phyloP scores from a whole-genome alignment of 371 early-diverging fungal genomes.

The Mucor ambiguus region DNA sequence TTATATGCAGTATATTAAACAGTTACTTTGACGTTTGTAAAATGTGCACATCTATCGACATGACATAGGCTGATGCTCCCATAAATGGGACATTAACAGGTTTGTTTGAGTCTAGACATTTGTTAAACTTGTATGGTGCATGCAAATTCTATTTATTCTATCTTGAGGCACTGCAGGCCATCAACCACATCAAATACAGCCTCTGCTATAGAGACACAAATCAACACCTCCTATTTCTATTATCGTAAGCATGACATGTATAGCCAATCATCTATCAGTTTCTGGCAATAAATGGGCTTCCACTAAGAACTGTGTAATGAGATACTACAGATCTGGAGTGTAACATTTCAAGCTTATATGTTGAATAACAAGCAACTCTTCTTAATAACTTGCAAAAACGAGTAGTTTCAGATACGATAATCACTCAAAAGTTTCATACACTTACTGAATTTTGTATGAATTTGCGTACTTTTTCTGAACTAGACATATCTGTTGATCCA shows the following conservation, averaged over 20 bases:
- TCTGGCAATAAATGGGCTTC: too few species aligned
- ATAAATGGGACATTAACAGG: not conserved
- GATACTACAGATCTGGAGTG: too few species aligned
- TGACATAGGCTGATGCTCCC: not conserved
- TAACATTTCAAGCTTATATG: too few species aligned
- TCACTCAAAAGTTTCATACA: too few species aligned
- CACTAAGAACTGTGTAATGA: too few species aligned
- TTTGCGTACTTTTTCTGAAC: too few species aligned
- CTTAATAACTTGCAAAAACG: too few species aligned
- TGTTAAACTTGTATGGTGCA: not conserved
- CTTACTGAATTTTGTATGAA: too few species aligned
- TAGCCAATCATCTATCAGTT: not conserved
- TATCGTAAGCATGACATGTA: not conserved
- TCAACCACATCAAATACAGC: not conserved
- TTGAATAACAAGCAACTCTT: too few species aligned
- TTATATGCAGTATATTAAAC: too few species aligned
- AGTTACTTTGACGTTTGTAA: not conserved
- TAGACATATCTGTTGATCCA: too few species aligned
- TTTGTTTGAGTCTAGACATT: not conserved
- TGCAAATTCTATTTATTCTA: not conserved
- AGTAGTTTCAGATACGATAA: too few species aligned
- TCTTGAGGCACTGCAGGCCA: not conserved
- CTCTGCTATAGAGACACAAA: not conserved
- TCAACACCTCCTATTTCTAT: not conserved
- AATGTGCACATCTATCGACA: not conserved